Evolutionary conservation across 139 green algal genomes (phyloP).

Genomic region (Closterium sp.): DNA sequence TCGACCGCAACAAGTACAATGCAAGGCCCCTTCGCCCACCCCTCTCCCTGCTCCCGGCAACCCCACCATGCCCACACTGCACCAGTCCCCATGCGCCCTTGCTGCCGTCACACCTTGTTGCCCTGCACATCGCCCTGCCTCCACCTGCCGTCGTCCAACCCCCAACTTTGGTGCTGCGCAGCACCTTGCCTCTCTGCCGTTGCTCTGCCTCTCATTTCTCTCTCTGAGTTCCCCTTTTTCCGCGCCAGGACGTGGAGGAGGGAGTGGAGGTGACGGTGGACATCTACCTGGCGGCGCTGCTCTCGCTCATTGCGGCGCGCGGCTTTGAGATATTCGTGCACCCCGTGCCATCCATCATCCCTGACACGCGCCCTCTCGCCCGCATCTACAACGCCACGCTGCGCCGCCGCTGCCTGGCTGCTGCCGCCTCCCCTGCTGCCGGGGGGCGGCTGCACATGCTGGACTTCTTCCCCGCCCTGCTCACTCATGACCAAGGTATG

Average conservation of each 20-base stretch:
- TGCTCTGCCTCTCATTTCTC: too few relatives aligned
- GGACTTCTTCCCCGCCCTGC: conserved; percentile 61
- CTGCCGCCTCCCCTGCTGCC: background rate
- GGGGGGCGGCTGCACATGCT: conserved; percentile 59
- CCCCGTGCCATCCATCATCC: conserved; percentile 67
- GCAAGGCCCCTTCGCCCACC: background rate
- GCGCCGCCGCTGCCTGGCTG: conserved; percentile 9
- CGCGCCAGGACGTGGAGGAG: conserved; percentile 54
- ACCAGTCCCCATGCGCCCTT: background rate
- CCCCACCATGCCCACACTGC: background rate
- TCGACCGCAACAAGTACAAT: conserved; percentile 77
- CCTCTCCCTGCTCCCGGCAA: background rate
- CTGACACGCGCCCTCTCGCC: conserved; percentile 54
- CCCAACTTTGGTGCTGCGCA: too few relatives aligned
- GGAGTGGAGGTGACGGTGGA: conserved; percentile 62
- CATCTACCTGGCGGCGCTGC: conserved; percentile 61
- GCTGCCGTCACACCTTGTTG: background rate
- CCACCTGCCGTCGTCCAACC: background rate
- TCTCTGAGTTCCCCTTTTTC: too few relatives aligned
- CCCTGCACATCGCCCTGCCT: background rate
- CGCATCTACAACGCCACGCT: conserved; percentile 28
- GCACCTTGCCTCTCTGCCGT: too few relatives aligned
- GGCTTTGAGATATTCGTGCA: conserved; percentile 69
- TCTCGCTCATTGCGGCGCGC: conserved; percentile 37
- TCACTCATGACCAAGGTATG: conserved; percentile 7